Evolutionary conservation across 2,329 filamentous ascomycete species (phyloP).

Genomic region (Helicocarpus griseus): DNA sequence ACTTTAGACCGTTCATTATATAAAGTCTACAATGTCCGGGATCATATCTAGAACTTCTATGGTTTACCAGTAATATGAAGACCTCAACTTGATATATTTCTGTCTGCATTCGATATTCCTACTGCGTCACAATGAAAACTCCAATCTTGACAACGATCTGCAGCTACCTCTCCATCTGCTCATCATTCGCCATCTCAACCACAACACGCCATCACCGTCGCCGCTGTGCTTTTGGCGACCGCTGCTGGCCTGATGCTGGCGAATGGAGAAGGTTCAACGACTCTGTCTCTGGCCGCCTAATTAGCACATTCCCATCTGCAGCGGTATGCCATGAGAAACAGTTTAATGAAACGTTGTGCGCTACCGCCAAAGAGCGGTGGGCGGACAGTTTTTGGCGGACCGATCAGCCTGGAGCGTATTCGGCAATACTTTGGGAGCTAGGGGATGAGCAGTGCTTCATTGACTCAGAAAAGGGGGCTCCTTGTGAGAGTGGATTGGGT

Average conservation of each 20-base stretch:
- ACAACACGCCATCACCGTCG: not conserved
- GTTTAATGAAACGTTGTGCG: conserved; percentile 11
- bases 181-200: not conserved
- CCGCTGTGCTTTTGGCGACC: conserved; percentile 12
- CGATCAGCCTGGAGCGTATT: conserved; percentile 19
- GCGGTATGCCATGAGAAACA: conserved; percentile 12
- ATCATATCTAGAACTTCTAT: too few species aligned
- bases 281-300: conserved; percentile 11
- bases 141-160: not conserved
- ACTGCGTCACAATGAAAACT: not conserved
- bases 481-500: conserved; percentile 18
- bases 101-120: too few species aligned
- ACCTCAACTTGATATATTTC: too few species aligned
- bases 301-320: conserved; percentile 11
- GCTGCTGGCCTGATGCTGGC: conserved; percentile 12
- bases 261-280: conserved; percentile 11
- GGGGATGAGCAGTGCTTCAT: conserved; percentile 22
- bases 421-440: conserved; percentile 22
- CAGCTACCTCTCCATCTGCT: not conserved
- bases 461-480: conserved; percentile 13
- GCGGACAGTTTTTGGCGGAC: conserved; percentile 14
- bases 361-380: conserved; percentile 13
- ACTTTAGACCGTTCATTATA: too few species aligned
- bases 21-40: too few species aligned
- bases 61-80: too few species aligned